Base-by-base conservation (phyloP, 331 rosid species). In the Pyracantha coccinea region DNA sequence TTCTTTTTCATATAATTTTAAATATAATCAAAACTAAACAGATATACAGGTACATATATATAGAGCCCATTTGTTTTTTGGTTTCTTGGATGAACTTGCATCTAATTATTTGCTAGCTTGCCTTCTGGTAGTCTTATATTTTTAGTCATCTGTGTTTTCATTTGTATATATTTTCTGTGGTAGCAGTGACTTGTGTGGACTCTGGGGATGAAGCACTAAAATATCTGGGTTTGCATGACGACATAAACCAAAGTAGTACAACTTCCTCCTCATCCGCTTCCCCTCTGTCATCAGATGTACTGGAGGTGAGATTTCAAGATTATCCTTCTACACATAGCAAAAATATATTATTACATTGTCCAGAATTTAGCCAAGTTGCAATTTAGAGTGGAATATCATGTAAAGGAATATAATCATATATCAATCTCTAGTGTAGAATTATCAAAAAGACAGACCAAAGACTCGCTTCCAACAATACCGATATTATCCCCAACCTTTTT, bases 201-300 rank as follows among this genome's bases (percentile, higher is more conserved):
- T 95, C 99, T 68, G 98, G 99, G 45, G 94, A 95, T 60, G 92
- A 92, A 88, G 98, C 99, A 71, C 84, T 95, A 65, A 85, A 91
- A 81, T 95, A 89, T 80, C 80, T 95, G 78, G 91, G 98, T 7
- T 82, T 92, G 61, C 74, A 80, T 77, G 88, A 81, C 44, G 79
- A 85, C 60, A 64, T 71, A 21, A 66, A 84, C 73, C 61, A 21
- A 33, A 61, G 32, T 41, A 76, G 69, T 66, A 25, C 77, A n/a
- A 16, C 84, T 74, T 75, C 91, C 59, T 69, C 87, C 11, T 52
- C 86, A 27, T 50, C 83, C 66, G 27, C 85, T 59, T 53, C 88
- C 55, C 53, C 82, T 41, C 83, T 45, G 17, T 79, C 86, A 66
- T 80, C 88, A 6, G 74, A 82, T 29, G 76, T 82, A 32, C 83